Conservation (phyloP, 345 rosid species). For the Boechera stricta region DNA sequence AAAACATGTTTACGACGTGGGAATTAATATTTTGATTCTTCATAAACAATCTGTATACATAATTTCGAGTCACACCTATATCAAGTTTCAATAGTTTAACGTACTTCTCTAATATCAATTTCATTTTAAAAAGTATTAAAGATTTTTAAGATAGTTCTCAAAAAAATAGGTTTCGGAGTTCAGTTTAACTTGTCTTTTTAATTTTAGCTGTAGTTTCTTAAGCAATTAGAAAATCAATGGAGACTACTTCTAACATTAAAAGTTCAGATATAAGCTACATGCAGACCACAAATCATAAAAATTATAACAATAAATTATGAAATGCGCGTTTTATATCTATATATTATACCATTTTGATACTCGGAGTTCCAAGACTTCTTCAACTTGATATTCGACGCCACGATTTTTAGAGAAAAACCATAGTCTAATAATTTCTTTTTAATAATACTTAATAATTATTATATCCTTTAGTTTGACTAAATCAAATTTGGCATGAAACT, state of each 20-base stretch:
- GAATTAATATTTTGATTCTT: background rate
- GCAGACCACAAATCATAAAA: conserved; percentile 38
- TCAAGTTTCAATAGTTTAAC: background rate
- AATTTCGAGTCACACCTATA: conserved; percentile 1
- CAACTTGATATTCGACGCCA: conserved; percentile 45
- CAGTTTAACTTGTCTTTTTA: background rate
- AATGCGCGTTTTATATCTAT: conserved; percentile 8
- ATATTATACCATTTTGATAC: conserved; percentile 6
- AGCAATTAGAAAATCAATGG: background rate
- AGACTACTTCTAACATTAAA: conserved; percentile 22
- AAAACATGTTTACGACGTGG: conserved; percentile 24
- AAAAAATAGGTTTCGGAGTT: background rate
- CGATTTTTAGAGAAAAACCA: conserved; percentile 34
- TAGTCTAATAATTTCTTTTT: conserved; percentile 3
- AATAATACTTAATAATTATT: background rate
- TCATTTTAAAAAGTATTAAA: background rate
- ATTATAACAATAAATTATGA: conserved; percentile 18
- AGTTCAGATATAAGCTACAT: conserved; percentile 38
- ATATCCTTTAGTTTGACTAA: conserved; percentile 22
- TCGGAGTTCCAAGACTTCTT: conserved; percentile 31
- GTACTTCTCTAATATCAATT: conserved; percentile 5
- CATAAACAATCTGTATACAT: conserved; percentile 1
- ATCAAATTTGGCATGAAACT: conserved; percentile 45
- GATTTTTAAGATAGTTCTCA: background rate
- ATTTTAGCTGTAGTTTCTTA: conserved; percentile 13